These are phyloP conservation scores for Coemansia reversa DNA, from an alignment of 192 early-diverging fungal genomes.

Conservation along the genomic window DNA sequence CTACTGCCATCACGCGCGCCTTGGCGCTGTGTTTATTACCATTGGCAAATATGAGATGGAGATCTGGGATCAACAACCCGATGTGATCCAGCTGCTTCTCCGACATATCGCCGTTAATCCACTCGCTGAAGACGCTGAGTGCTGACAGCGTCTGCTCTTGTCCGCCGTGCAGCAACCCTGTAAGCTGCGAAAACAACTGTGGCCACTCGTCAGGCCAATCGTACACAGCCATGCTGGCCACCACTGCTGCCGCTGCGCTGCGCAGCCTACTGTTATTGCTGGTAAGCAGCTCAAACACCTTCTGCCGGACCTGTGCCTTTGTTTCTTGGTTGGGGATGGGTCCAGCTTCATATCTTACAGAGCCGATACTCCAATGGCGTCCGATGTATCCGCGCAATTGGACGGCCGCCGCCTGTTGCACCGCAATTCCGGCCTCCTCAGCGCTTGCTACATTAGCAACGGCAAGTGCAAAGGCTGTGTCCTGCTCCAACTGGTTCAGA, in stretches of 20 bases:
- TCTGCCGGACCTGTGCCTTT: slow-evolving; percentile 47
- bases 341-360: slow-evolving; percentile 53
- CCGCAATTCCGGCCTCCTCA: slow-evolving; percentile 59
- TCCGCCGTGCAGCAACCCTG: slow-evolving; percentile 64
- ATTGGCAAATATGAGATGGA: slow-evolving; percentile 72
- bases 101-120: slow-evolving; percentile 82
- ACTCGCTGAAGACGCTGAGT: slow-evolving; percentile 80
- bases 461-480: slow-evolving; percentile 66
- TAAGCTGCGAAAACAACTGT: slow-evolving; percentile 75
- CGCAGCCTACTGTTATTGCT: slow-evolving; percentile 37
- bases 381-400: slow-evolving; percentile 73
- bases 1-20: slow-evolving; percentile 73
- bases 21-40: slow-evolving; percentile 18
- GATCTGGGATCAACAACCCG: slow-evolving; percentile 80
- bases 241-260: slow-evolving; percentile 63
- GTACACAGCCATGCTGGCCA: slow-evolving; percentile 85
- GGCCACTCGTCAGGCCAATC: slow-evolving; percentile 97
- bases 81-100: slow-evolving; percentile 83
- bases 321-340: slow-evolving; percentile 44
- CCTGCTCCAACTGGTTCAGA: slow-evolving; percentile 63
- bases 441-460: slow-evolving; percentile 65
- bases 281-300: slow-evolving; percentile 38
- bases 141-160: slow-evolving; percentile 76
- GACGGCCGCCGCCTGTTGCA: slow-evolving; percentile 70
- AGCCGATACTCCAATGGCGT: slow-evolving; percentile 71